Evolutionary conservation across 768 basidiomycete species (phyloP), one percentile per base, ranked within the genome.

Genomic region (Leccinum pellstonianum): DNA sequence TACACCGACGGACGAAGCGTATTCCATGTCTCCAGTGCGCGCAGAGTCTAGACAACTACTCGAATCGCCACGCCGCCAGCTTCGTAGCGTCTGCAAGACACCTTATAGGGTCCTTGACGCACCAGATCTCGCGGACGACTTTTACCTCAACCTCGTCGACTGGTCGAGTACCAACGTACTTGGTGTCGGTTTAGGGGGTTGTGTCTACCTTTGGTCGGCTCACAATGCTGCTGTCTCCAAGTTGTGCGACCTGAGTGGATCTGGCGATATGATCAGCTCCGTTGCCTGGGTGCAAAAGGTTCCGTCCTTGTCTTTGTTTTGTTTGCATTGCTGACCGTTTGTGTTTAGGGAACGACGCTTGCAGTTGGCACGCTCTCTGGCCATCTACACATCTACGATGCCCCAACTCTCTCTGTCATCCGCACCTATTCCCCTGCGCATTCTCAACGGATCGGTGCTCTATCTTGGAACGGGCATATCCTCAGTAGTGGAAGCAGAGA

Each of bases 31-130:
- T 53, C 96, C 96, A 11, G 90, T 98, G 5, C 86, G 92, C 1
- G 86, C 88, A 47, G 88, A 90, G 66, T 92, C 87, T 64, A 86
- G 92, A 27, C 82, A 82, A 54, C 80, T 97, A 15, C 85, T 99
- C 49, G 86, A 95, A 62, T 91, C 88, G 56, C 94, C 95, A 0
- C 81, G 91, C 29, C 86, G 91, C 53, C 81, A 87, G 59, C 83
- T 91, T 7, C 85, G 96, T 48, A 87, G 80, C 59, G 90, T 98
- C 2, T 89, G 89, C 77, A 95, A 96, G 73, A 97, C 95, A 0
- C 96, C 96, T 2, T 98, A 96, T 77, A 86, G 97, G 59, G 96
- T 98, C 1, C 83, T 98, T 35, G 96, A 99, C 70, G 96, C 96
- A 8, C 97, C 96, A 0, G 95, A 98, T 57, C 85, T 99, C 12